Percentiles rank a stretch among this genome's conserved stretches.
Evolutionary conservation across 768 basidiomycete genomes (phyloP).

Genomic region (Lactifluus rugatus): DNA sequence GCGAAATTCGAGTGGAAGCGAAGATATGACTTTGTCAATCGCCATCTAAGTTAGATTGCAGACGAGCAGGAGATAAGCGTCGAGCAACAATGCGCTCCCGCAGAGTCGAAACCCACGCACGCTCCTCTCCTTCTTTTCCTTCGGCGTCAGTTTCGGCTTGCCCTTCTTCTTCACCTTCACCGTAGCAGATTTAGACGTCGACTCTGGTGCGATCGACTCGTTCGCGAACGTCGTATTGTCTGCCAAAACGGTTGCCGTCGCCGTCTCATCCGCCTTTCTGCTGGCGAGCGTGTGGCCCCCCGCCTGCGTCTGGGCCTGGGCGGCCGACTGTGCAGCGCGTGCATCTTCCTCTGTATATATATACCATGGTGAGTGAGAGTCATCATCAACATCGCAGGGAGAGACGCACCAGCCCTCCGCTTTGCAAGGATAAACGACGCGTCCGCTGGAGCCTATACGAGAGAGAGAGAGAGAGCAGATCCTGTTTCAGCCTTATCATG

Average conservation of each 20-base stretch:
- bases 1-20: constrained; percentile 81
- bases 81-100: not conserved
- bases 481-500: too few relatives aligned
- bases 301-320: constrained; percentile 29
- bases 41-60: constrained; percentile 38
- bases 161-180: constrained; percentile 36
- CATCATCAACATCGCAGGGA: not conserved
- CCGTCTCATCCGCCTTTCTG: constrained; percentile 28
- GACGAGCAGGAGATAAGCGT: not conserved
- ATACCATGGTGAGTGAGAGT: not conserved
- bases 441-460: constrained; percentile 20
- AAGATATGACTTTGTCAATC: constrained; percentile 62
- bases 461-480: not conserved
- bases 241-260: constrained; percentile 24
- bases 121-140: constrained; percentile 76
- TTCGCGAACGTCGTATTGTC: constrained; percentile 32
- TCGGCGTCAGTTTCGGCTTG: constrained; percentile 62
- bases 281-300: constrained; percentile 25
- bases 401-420: constrained; percentile 46
- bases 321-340: constrained; percentile 42
- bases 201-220: constrained; percentile 27
- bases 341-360: constrained; percentile 47
- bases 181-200: constrained; percentile 28
- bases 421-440: constrained; percentile 42
- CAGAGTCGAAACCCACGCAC: constrained; percentile 31